phyloP scores from a whole-genome alignment of 306 rosid species.

The Rosa rugosa region DNA sequence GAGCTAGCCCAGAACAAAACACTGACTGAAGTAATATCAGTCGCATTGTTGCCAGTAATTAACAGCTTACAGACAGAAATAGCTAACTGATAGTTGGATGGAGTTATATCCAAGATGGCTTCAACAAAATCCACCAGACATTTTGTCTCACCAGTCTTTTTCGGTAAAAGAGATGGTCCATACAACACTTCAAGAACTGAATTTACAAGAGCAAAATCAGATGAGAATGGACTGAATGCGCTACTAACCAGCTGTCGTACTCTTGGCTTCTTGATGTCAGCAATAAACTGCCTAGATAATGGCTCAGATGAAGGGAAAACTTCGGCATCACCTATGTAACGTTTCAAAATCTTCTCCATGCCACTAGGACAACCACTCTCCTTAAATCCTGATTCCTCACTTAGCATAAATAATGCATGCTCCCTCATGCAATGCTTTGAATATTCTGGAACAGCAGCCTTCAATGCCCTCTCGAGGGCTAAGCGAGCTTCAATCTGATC shows the following conservation, averaged over 20 bases:
- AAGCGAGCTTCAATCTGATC: conserved; percentile 56
- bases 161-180: conserved; percentile 75
- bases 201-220: conserved; percentile 63
- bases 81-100: conserved; percentile 72
- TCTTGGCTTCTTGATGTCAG: conserved; percentile 70
- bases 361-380: conserved; percentile 44
- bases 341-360: conserved; percentile 61
- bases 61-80: conserved; percentile 63
- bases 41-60: conserved; percentile 30
- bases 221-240: conserved; percentile 54
- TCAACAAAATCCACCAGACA: conserved; percentile 86
- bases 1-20: conserved; percentile 87
- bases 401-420: conserved; percentile 61
- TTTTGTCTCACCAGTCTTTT: conserved; percentile 49
- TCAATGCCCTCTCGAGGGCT: conserved; percentile 64
- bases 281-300: conserved; percentile 63
- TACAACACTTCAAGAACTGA: conserved; percentile 67
- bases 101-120: conserved; percentile 63
- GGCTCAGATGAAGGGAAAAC: conserved; percentile 41
- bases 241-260: conserved; percentile 58
- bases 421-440: conserved; percentile 58
- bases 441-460: conserved; percentile 46
- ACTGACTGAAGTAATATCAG: conserved; percentile 45
- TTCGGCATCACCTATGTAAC: conserved; percentile 44
- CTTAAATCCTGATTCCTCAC: conserved; percentile 47